phyloP scores from a whole-genome alignment of 208 protist genomes.

The Kentomonas sorsogonicus region DNA sequence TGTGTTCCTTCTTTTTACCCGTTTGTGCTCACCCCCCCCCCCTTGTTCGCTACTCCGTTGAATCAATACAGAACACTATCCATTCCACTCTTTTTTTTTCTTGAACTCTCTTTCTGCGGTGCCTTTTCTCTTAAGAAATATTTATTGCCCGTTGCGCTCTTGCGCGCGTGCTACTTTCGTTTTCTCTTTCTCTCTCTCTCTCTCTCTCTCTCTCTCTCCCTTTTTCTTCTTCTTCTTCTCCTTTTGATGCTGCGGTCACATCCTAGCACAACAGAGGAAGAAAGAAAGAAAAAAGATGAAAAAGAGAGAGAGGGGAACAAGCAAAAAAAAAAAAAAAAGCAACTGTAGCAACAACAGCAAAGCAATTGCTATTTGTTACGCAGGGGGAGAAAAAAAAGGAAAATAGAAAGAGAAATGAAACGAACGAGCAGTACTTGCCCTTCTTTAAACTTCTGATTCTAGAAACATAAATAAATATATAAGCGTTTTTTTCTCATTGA shows the following conservation, averaged over 20 bases:
- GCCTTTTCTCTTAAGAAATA: neutral
- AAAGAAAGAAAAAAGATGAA: neutral
- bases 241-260: neutral
- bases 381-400: constrained; percentile 2
- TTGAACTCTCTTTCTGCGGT: too few species aligned
- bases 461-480: constrained; percentile 6
- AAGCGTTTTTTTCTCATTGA: neutral
- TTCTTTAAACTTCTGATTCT: neutral
- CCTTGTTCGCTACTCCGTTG: too few species aligned
- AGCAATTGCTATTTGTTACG: neutral
- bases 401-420: neutral
- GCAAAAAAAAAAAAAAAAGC: neutral
- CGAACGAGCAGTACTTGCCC: neutral
- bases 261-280: neutral
- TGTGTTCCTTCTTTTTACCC: too few species aligned
- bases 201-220: neutral
- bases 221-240: neutral
- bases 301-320: neutral
- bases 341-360: neutral
- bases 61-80: too few species aligned
- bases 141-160: neutral
- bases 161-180: neutral
- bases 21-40: too few species aligned
- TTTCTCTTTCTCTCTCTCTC: constrained; percentile 4
- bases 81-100: too few species aligned